Evolutionary conservation across 1,284 basidiomycete species (phyloP).

Genomic region (Sporisorium scitamineum): DNA sequence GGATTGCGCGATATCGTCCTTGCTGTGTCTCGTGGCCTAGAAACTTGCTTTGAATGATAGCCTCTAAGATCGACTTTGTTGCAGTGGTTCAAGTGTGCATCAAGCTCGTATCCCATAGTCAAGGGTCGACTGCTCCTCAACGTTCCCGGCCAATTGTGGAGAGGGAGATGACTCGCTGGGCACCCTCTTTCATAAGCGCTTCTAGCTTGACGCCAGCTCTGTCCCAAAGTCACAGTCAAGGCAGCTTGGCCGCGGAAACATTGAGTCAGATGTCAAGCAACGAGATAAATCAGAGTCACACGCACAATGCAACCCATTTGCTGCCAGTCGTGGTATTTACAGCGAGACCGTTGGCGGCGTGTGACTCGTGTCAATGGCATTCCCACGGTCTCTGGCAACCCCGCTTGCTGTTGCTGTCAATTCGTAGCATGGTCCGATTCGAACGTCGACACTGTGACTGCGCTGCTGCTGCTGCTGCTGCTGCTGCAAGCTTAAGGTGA

Average conservation of each 20-base stretch:
- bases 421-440: too few relatives aligned
- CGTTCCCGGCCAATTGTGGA: background rate
- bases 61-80: too few relatives aligned
- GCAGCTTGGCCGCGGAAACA: background rate
- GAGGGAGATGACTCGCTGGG: background rate
- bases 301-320: background rate
- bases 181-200: background rate
- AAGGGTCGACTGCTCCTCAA: too few relatives aligned
- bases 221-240: background rate
- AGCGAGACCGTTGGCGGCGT: background rate
- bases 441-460: too few relatives aligned
- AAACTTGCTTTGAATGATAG: too few relatives aligned
- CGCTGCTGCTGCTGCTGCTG: background rate
- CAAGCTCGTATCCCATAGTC: too few relatives aligned
- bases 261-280: background rate
- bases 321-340: background rate
- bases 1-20: too few relatives aligned
- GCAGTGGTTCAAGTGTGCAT: too few relatives aligned
- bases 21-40: too few relatives aligned
- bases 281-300: background rate
- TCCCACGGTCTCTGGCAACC: background rate
- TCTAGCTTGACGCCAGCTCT: background rate
- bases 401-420: background rate
- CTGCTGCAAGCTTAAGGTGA: conserved; percentile 1
- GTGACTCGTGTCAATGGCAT: background rate